Evolutionary conservation across 2,329 filamentous ascomycete genomes (phyloP).

Genomic region (Fusarium temperatum): DNA sequence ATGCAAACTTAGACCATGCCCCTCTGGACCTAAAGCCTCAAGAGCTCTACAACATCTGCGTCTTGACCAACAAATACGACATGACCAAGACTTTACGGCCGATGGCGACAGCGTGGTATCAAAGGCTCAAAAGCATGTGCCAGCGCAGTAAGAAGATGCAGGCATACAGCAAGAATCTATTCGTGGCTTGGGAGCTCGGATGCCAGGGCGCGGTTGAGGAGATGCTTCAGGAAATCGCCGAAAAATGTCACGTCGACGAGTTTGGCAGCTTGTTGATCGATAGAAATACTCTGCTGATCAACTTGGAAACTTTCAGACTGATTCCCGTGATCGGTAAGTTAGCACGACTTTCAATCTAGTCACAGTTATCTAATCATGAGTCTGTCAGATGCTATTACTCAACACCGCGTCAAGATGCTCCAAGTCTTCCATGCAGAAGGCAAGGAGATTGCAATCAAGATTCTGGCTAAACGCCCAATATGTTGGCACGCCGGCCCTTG

Average conservation of each 20-base stretch:
- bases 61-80: constrained; percentile 2
- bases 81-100: neutral
- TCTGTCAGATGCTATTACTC: neutral
- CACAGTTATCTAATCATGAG: neutral
- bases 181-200: constrained; percentile 4
- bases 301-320: neutral
- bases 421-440: neutral
- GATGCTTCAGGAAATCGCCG: neutral
- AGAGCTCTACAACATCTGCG: neutral
- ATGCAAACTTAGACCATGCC: neutral
- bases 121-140: neutral
- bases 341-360: neutral
- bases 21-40: neutral
- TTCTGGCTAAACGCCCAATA: neutral
- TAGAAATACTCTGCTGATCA: neutral
- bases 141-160: neutral
- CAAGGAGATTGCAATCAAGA: neutral
- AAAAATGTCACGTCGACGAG: neutral
- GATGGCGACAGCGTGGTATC: neutral
- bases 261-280: neutral
- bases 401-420: neutral
- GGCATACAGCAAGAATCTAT: neutral
- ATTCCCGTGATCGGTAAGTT: neutral
- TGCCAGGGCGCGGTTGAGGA: neutral
- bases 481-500: neutral